Percentiles rank a stretch among this genome's conserved stretches.
phyloP scores from a whole-genome alignment of 495 filamentous ascomycete genomes.

The Trichocladium uniseriatum region DNA sequence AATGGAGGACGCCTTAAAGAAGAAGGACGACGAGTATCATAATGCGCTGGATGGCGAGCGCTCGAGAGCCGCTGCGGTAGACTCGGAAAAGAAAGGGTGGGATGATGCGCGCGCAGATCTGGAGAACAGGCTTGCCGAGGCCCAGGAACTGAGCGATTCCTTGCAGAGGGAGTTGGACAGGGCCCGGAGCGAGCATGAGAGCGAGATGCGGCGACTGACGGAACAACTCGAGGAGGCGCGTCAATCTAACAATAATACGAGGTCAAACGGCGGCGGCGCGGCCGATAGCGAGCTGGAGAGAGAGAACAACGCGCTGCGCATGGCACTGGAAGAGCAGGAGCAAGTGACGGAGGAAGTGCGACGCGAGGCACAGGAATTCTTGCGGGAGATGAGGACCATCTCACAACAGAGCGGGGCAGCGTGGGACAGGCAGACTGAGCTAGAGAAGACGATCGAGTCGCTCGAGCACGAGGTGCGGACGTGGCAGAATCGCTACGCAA shows the following conservation, averaged over 20 bases:
- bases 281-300: conserved; percentile 54
- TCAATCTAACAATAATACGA: conserved; percentile 18
- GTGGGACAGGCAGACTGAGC: conserved; percentile 69
- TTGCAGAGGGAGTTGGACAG: conserved; percentile 69
- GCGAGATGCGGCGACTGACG: conserved; percentile 53
- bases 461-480: conserved; percentile 75
- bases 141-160: conserved; percentile 65
- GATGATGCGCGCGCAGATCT: conserved; percentile 60
- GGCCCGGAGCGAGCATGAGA: conserved; percentile 55
- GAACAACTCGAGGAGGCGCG: conserved; percentile 51
- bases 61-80: conserved; percentile 36
- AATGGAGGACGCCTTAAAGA: conserved; percentile 53
- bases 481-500: conserved; percentile 84
- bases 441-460: conserved; percentile 59
- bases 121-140: conserved; percentile 69
- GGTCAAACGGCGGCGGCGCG: conserved; percentile 12
- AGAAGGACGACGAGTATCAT: conserved; percentile 41
- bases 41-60: conserved; percentile 35
- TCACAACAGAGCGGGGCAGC: conserved; percentile 69
- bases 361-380: conserved; percentile 70
- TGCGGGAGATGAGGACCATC: conserved; percentile 81
- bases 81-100: conserved; percentile 59
- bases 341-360: conserved; percentile 84
- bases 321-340: conserved; percentile 61
- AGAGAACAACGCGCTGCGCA: conserved; percentile 64